Conservation (phyloP, 805 yeast species). For the Komagataella populi region DNA sequence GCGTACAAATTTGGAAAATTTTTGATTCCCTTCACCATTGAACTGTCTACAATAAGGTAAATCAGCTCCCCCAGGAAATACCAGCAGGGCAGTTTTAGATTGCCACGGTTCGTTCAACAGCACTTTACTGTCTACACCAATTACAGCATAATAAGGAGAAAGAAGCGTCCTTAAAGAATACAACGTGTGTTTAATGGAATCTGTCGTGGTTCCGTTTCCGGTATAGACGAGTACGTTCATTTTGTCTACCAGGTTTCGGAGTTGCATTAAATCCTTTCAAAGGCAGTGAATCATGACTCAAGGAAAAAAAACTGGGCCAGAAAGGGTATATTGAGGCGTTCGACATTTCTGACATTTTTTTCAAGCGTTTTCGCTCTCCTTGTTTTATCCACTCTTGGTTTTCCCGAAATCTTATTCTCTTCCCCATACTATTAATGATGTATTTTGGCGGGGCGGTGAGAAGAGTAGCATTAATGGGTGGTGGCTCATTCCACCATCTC, state of each 20-base stretch:
- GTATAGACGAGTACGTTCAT: slow-evolving; percentile 71
- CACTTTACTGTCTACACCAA: slow-evolving; percentile 48
- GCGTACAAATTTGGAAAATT: slow-evolving; percentile 49
- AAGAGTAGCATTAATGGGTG: background rate
- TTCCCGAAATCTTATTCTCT: background rate
- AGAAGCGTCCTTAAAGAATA: slow-evolving; percentile 62
- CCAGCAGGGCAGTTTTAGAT: slow-evolving; percentile 61
- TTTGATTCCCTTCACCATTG: slow-evolving; percentile 52
- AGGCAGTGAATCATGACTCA: background rate
- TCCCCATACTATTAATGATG: background rate
- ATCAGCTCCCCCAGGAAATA: slow-evolving; percentile 96
- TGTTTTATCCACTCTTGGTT: background rate
- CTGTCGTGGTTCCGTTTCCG: slow-evolving; percentile 77
- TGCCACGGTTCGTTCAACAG: slow-evolving; percentile 82
- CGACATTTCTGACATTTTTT: background rate
- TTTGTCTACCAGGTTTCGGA: slow-evolving; percentile 3
- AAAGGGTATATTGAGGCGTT: background rate
- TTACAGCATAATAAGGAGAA: slow-evolving; percentile 83
- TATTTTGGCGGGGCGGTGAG: background rate
- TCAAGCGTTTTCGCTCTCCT: background rate
- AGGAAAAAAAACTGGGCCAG: background rate
- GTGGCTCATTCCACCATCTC: background rate
- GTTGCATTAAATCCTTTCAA: background rate
- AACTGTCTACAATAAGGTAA: slow-evolving; percentile 67
- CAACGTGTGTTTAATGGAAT: slow-evolving; percentile 72